phyloP scores from a whole-genome alignment of 2,329 filamentous ascomycete species.

The Aspergillus ochraceoroseus region DNA sequence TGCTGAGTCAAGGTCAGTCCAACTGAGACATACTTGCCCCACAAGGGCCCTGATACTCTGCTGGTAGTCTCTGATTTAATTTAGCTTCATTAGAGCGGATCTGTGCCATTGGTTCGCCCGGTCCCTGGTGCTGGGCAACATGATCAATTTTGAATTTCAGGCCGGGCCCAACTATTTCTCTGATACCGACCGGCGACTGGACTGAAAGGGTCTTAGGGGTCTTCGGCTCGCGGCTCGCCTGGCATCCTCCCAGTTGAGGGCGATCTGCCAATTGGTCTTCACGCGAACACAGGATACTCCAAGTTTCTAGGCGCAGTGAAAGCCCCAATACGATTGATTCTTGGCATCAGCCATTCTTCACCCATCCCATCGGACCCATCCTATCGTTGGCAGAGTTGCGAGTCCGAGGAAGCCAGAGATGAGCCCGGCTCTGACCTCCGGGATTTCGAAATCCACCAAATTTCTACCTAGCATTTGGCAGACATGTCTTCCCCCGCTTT shows the following conservation, averaged over 20 bases:
- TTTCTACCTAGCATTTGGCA: no score
- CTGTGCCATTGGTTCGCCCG: neutral
- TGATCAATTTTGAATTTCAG: neutral
- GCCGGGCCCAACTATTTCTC: neutral
- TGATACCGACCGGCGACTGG: neutral
- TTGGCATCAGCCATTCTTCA: slow-evolving; percentile 3
- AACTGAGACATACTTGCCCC: neutral
- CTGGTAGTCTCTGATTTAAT: neutral
- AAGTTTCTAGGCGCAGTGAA: neutral
- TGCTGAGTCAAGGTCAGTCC: neutral
- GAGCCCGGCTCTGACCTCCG: no score
- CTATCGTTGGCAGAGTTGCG: neutral
- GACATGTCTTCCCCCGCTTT: slow-evolving; percentile 1
- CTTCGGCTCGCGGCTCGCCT: no score
- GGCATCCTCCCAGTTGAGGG: no score
- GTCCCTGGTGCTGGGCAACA: neutral
- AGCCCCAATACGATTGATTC: slow-evolving; percentile 2
- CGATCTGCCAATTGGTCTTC: neutral
- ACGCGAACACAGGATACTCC: slow-evolving; percentile 1
- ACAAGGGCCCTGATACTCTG: neutral
- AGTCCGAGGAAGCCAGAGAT: no score
- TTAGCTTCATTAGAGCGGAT: neutral
- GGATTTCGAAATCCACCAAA: no score
- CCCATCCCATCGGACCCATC: neutral
- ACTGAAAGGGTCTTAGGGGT: no score